Conservation (phyloP, 2,329 filamentous ascomycete species). For the Aspergillus tamarii region DNA sequence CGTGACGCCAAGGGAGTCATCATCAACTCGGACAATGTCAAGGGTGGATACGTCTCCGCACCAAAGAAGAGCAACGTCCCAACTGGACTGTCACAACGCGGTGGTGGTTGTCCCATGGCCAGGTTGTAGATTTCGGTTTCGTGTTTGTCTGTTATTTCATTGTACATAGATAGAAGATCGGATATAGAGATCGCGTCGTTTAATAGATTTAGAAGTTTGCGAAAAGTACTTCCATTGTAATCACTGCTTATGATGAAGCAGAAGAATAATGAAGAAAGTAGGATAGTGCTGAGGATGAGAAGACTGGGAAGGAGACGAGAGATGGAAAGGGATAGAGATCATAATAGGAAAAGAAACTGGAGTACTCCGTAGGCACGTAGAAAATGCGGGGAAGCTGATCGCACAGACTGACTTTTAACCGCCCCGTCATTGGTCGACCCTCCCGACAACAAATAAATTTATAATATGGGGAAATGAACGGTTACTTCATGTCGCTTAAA, state of each 20-base stretch:
- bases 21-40: slow-evolving; percentile 59
- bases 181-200: slow-evolving; percentile 9
- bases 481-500: background rate
- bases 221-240: background rate
- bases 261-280: background rate
- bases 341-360: background rate
- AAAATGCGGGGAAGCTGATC: slow-evolving; percentile 9
- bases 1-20: slow-evolving; percentile 58
- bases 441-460: background rate
- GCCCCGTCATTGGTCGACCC: slow-evolving; percentile 4
- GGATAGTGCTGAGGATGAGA: background rate
- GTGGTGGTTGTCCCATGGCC: slow-evolving; percentile 23
- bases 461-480: background rate
- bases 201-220: slow-evolving; percentile 10
- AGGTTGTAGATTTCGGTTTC: slow-evolving; percentile 28
- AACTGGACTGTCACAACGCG: slow-evolving; percentile 27
- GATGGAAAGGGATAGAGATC: background rate
- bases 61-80: slow-evolving; percentile 57
- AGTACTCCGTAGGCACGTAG: background rate
- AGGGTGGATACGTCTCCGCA: slow-evolving; percentile 60
- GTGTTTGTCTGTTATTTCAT: slow-evolving; percentile 13
- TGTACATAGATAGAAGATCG: slow-evolving; percentile 12
- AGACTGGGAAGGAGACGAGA: background rate
- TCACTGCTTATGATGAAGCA: background rate
- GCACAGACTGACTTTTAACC: background rate